phyloP scores from a whole-genome alignment of 371 early-diverging fungal genomes.

The Apophysomyces trapeziformis region DNA sequence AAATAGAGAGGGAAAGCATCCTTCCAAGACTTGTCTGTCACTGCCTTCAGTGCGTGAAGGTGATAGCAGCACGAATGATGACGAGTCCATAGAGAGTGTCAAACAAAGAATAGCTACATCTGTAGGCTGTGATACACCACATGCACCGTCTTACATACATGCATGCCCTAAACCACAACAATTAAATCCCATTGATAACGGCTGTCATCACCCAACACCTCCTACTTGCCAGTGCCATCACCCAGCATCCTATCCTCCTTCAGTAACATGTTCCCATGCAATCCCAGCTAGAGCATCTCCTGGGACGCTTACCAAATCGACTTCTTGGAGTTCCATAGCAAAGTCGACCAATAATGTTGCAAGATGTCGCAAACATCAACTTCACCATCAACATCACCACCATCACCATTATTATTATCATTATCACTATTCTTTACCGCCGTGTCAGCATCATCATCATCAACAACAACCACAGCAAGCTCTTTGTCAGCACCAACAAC shows the following conservation, averaged over 20 bases:
- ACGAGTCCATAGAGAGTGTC: background rate
- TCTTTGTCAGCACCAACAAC: background rate
- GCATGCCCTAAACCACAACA: slow-evolving; percentile 3
- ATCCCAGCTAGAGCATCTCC: background rate
- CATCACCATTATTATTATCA: background rate
- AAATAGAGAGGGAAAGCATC: background rate
- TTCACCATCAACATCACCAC: background rate
- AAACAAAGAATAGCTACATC: background rate
- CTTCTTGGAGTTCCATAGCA: background rate
- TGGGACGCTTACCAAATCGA: background rate
- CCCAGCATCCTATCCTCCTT: background rate
- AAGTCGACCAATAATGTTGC: background rate
- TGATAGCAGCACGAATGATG: background rate
- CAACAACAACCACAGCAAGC: background rate
- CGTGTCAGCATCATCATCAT: background rate
- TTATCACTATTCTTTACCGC: background rate
- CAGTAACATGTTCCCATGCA: background rate
- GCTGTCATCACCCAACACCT: background rate
- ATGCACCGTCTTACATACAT: background rate
- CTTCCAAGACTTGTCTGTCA: background rate
- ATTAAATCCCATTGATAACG: background rate
- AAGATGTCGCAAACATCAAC: background rate
- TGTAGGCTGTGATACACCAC: background rate
- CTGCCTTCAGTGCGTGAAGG: slow-evolving; percentile 2
- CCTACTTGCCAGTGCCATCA: background rate